Evolutionary conservation across 441 rosid species (phyloP).

Genomic region (Corymbia calophylla): DNA sequence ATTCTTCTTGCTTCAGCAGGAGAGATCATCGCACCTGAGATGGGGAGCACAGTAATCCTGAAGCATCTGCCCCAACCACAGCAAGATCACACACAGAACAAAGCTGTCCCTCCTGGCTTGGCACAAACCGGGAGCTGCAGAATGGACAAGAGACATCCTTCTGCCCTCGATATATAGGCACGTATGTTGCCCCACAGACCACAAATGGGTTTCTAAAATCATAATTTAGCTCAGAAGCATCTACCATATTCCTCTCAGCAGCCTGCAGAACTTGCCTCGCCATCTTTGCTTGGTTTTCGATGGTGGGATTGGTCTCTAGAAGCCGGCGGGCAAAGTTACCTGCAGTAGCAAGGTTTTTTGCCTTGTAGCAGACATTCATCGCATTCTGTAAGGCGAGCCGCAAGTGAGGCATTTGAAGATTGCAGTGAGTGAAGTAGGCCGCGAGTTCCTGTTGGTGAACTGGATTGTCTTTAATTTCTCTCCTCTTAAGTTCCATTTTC

Average conservation of each 20-base stretch:
- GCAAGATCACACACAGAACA: slow-evolving; percentile 84
- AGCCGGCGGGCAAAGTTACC: slow-evolving; percentile 66
- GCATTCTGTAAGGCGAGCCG: slow-evolving; percentile 66
- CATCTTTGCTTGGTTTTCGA: slow-evolving; percentile 56
- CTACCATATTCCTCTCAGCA: slow-evolving; percentile 71
- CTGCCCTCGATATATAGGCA: slow-evolving; percentile 83
- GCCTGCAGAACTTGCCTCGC: slow-evolving; percentile 81
- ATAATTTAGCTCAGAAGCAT: slow-evolving; percentile 52
- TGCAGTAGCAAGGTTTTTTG: slow-evolving; percentile 66
- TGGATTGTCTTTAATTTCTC: slow-evolving; percentile 52
- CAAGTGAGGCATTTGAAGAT: slow-evolving; percentile 65
- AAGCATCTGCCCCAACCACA: slow-evolving; percentile 77
- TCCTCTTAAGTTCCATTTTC: slow-evolving; percentile 63
- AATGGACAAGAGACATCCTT: slow-evolving; percentile 76
- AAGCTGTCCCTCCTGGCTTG: slow-evolving; percentile 59
- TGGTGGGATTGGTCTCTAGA: slow-evolving; percentile 58
- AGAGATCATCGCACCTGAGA: slow-evolving; percentile 47
- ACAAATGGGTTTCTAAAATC: slow-evolving; percentile 88
- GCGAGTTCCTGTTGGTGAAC: slow-evolving; percentile 81
- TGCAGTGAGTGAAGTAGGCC: slow-evolving; percentile 86
- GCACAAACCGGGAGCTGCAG: slow-evolving; percentile 73
- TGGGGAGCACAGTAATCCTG: slow-evolving; percentile 66
- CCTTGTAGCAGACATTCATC: slow-evolving; percentile 61
- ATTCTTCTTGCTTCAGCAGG: background rate
- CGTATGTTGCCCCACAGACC: slow-evolving; percentile 75